These are phyloP conservation scores for Suillus plorans DNA, from an alignment of 768 basidiomycete genomes.

Conservation along the genomic window DNA sequence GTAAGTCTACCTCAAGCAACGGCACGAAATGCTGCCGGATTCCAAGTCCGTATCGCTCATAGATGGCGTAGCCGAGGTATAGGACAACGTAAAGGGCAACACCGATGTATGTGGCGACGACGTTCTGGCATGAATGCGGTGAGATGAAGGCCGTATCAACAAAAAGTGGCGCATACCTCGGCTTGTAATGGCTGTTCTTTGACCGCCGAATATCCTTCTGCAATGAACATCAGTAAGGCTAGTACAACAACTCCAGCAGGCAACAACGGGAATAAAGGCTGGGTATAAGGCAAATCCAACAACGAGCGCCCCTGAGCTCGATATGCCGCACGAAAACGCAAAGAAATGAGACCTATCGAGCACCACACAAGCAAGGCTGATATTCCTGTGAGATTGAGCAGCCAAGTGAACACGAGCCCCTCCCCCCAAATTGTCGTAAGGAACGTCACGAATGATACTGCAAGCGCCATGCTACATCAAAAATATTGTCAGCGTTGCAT, in stretches of 20 bases:
- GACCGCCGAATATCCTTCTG: conserved; percentile 53
- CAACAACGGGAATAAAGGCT: conserved; percentile 55
- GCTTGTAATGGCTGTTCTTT: conserved; percentile 43
- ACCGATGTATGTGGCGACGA: conserved; percentile 57
- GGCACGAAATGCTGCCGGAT: conserved; percentile 40
- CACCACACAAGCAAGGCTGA: conserved; percentile 70
- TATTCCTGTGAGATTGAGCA: conserved; percentile 64
- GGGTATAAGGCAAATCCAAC: conserved; percentile 56
- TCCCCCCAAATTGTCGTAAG: conserved; percentile 59
- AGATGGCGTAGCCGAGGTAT: conserved; percentile 43
- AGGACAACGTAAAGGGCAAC: conserved; percentile 45
- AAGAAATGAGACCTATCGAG: conserved; percentile 50
- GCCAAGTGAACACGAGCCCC: conserved; percentile 55
- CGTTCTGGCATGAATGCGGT: conserved; percentile 36
- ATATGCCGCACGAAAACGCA: conserved; percentile 67
- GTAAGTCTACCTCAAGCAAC: conserved; percentile 44
- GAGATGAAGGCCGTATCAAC: neutral
- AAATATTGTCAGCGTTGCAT: conserved; percentile 21
- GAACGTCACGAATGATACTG: conserved; percentile 50
- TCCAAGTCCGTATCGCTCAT: conserved; percentile 35
- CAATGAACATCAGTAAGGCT: conserved; percentile 51
- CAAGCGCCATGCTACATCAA: conserved; percentile 44
- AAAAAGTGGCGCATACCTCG: conserved; percentile 30
- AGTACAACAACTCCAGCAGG: conserved; percentile 51
- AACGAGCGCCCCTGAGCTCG: conserved; percentile 48